phyloP scores from a whole-genome alignment of 176 grass and related monocot genomes.

The Rhynchospora pubera region DNA sequence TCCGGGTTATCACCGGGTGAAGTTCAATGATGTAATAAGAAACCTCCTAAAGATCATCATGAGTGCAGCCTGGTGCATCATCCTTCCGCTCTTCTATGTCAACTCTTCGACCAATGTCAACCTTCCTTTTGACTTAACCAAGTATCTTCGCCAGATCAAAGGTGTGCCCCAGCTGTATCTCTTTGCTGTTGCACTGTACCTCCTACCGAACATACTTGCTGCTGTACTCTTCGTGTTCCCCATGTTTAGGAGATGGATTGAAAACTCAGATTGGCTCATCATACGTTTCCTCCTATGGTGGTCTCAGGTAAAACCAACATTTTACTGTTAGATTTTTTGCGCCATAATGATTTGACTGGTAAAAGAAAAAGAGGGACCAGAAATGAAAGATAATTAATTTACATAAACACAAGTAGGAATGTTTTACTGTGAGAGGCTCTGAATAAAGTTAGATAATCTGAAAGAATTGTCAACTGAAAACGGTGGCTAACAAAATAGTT shows the following conservation, averaged over 20 bases:
- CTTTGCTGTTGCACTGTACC: constrained; percentile 64
- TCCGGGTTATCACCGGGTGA: constrained; percentile 69
- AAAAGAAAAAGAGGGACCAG: not conserved
- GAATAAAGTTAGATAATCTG: not conserved
- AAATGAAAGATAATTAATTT: constrained; percentile 1
- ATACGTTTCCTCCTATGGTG: constrained; percentile 84
- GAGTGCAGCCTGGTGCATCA: constrained; percentile 63
- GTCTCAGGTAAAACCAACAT: constrained; percentile 68
- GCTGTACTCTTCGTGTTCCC: constrained; percentile 68
- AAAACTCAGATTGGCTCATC: constrained; percentile 80
- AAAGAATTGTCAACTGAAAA: constrained; percentile 10
- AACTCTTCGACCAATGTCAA: constrained; percentile 46
- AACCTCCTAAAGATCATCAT: constrained; percentile 71
- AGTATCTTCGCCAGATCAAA: constrained; percentile 49
- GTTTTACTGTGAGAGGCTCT: constrained; percentile 1
- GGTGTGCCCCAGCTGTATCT: constrained; percentile 83
- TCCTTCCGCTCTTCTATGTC: constrained; percentile 86
- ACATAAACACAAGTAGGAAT: not conserved
- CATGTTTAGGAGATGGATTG: constrained; percentile 81
- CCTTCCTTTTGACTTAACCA: constrained; percentile 38
- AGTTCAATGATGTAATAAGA: constrained; percentile 62
- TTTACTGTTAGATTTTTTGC: constrained; percentile 2
- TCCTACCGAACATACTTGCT: constrained; percentile 74
- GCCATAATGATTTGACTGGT: not conserved
- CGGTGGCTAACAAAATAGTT: not conserved